These are phyloP conservation scores for Croton laevigatus DNA, from an alignment of 441 rosid species.

Conservation along the genomic window DNA sequence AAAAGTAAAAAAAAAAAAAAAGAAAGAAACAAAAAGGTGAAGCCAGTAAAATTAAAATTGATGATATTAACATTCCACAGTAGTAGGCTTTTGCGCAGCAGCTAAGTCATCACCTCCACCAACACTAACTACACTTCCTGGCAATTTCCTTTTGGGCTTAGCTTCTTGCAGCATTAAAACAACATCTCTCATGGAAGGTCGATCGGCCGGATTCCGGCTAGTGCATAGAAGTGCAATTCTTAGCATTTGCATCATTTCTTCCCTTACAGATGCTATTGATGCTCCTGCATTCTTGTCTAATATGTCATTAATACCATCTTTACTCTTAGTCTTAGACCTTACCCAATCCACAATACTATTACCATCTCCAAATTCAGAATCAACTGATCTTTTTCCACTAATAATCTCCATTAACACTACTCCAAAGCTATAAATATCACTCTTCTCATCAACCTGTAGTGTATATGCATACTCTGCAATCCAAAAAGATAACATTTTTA, in stretches of 20 bases:
- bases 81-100: slow-evolving; percentile 45
- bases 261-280: slow-evolving; percentile 55
- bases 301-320: slow-evolving; percentile 53
- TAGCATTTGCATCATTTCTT: slow-evolving; percentile 87
- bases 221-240: slow-evolving; percentile 84
- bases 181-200: slow-evolving; percentile 97
- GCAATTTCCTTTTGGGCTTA: slow-evolving; percentile 71
- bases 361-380: slow-evolving; percentile 89
- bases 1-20: slow-evolving; percentile 13
- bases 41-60: slow-evolving; percentile 26
- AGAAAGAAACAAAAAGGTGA: slow-evolving; percentile 14
- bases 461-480: slow-evolving; percentile 89
- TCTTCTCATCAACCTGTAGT: slow-evolving; percentile 87
- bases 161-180: slow-evolving; percentile 88
- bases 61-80: slow-evolving; percentile 55
- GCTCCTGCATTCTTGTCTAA: slow-evolving; percentile 73
- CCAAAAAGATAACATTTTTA: background rate
- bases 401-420: slow-evolving; percentile 84
- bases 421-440: slow-evolving; percentile 90
- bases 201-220: slow-evolving; percentile 65
- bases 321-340: slow-evolving; percentile 62
- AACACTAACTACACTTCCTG: slow-evolving; percentile 27
- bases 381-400: slow-evolving; percentile 75
- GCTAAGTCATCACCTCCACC: slow-evolving; percentile 28
- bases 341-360: slow-evolving; percentile 96